phyloP scores from a whole-genome alignment of 148 eudicot species.

The Vaccinium darrowii region DNA sequence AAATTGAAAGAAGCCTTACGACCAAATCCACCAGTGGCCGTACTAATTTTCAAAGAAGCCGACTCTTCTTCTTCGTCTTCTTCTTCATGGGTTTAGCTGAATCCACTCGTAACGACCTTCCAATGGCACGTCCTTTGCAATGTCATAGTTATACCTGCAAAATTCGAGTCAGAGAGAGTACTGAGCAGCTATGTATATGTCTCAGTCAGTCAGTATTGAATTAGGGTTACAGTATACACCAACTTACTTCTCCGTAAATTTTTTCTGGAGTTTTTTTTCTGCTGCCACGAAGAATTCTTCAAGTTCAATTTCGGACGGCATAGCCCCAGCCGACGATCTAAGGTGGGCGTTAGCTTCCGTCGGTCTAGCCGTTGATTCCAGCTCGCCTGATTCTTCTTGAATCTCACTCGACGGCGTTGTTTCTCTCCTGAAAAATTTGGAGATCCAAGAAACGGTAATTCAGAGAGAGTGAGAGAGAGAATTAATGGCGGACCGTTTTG shows the following conservation, averaged over 20 bases:
- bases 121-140: slow-evolving; percentile 62
- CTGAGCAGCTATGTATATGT: neutral
- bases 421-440: slow-evolving; percentile 31
- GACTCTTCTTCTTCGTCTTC: neutral
- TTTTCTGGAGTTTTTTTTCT: slow-evolving; percentile 60
- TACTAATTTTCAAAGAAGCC: neutral
- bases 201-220: neutral
- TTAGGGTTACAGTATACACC: neutral
- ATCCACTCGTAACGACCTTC: slow-evolving; percentile 92
- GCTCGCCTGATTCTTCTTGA: slow-evolving; percentile 24
- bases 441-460: neutral
- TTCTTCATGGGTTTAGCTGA: slow-evolving; percentile 52
- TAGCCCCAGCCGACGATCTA: slow-evolving; percentile 31
- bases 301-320: slow-evolving; percentile 66
- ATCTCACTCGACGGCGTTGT: slow-evolving; percentile 22
- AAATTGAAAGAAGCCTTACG: neutral
- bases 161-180: neutral
- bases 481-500: slow-evolving; percentile 11
- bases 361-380: slow-evolving; percentile 28
- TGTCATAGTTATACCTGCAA: slow-evolving; percentile 83
- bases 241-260: slow-evolving; percentile 65
- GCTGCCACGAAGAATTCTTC: slow-evolving; percentile 80
- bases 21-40: neutral
- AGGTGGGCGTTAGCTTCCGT: slow-evolving; percentile 23
- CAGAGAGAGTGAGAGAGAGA: neutral